A percentile compares a stretch with the other conserved stretches of the same genome.
These are phyloP conservation scores for Pseudogymnoascus sp. DNA, from an alignment of 2,329 filamentous ascomycete genomes.

Conservation along the genomic window DNA sequence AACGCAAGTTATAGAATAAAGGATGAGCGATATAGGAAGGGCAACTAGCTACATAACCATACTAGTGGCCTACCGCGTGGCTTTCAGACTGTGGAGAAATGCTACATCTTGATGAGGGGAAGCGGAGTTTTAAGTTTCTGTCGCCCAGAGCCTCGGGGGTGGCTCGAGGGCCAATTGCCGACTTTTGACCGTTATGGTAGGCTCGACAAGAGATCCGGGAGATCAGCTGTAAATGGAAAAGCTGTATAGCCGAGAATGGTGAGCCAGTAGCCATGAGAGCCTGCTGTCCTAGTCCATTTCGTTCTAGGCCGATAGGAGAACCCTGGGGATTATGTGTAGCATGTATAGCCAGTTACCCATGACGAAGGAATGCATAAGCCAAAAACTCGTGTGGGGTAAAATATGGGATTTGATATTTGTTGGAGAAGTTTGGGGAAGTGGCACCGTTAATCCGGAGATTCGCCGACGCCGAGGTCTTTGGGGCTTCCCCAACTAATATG, in stretches of 20 bases:
- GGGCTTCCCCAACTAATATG: neutral
- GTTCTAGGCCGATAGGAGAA: neutral
- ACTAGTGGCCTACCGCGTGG: neutral
- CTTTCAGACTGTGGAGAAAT: neutral
- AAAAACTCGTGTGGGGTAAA: neutral
- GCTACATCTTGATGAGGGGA: neutral
- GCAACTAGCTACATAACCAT: neutral
- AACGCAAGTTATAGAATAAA: neutral
- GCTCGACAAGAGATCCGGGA: neutral
- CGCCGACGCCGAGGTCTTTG: neutral
- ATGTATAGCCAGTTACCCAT: neutral
- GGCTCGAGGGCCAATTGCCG: neutral
- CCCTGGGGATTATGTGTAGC: neutral
- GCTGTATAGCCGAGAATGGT: neutral
- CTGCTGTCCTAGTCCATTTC: neutral
- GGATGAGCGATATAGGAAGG: neutral
- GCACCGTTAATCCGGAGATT: neutral
- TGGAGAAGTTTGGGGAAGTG: slow-evolving; percentile 2
- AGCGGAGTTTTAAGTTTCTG: neutral
- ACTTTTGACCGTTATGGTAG: neutral
- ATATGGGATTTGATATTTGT: neutral
- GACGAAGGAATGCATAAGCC: neutral
- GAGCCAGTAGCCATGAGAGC: neutral
- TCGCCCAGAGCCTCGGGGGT: neutral
- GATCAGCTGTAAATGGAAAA: neutral